Base-by-base conservation (phyloP, 106 monocot genomes). In the Allium fistulosum region DNA sequence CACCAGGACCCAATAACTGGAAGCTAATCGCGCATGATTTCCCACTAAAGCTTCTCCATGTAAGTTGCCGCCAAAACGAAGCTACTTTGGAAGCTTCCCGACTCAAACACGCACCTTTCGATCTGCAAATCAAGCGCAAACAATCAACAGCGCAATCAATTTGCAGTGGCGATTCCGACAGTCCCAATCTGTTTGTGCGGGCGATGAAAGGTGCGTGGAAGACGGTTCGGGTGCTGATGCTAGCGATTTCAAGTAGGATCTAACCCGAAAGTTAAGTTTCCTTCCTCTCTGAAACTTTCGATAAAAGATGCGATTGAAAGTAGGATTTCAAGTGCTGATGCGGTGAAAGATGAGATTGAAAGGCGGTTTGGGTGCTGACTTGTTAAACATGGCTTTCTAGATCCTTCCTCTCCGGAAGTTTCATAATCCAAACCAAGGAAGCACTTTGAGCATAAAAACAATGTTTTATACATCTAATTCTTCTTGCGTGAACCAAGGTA, bases 71-170 rank as follows among this genome's bases (percentile, higher is more conserved):
- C 65, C 74, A 73, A 26, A 87, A 79, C 72, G 88, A 90, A 59
- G 84, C 77, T 45, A 66, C 78, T 50, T 45, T 67, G 8, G 67
- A 75, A 51, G 49, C 74, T 48, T 75, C 67, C 66, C 17, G 67
- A 10, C 48, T 70, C 28, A 50, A 57, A 17, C 13, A 72, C 59
- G 73, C 73, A 45, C 71, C 88, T 77, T 55, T 91, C 58, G 88
- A 95, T 68, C 88, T 95, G 17, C 82, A 90, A 67, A 73, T 69
- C 67, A 91, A 91, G 83, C 73, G 91, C 71, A 68, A 75, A 51
- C 66, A 53, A 26, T 80, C 91, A 61, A 83, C 88, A 67, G 65
- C 77, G 59, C 57, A 76, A 74, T 82, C 79, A 70, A 74, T 74
- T 62, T 71, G 62, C 59, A 83, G 63, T 70, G 78, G 73, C 50